These are phyloP conservation scores for Ogataea allantospora DNA, from an alignment of 805 yeast genomes.

Conservation along the genomic window DNA sequence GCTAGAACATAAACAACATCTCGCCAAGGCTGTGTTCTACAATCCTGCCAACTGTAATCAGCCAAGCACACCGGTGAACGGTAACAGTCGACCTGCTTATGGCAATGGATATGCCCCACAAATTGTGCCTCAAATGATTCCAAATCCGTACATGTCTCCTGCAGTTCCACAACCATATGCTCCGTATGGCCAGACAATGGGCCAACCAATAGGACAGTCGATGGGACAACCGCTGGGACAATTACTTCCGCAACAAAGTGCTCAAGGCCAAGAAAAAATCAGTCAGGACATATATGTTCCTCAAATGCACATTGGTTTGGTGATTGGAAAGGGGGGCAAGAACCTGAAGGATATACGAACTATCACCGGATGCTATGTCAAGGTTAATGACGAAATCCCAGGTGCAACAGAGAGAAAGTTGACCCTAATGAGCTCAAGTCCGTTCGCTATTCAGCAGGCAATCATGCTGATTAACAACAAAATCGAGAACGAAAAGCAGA, in stretches of 20 bases:
- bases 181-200: constrained; percentile 13
- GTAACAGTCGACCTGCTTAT: constrained; percentile 6
- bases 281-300: constrained; percentile 76
- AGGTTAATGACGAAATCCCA: constrained; percentile 58
- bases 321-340: constrained; percentile 85
- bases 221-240: constrained; percentile 5
- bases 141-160: constrained; percentile 21
- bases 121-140: constrained; percentile 31
- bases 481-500: constrained; percentile 58
- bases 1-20: constrained; percentile 57
- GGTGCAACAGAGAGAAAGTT: constrained; percentile 61
- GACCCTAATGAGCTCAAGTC: constrained; percentile 62
- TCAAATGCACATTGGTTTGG: constrained; percentile 73
- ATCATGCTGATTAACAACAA: constrained; percentile 68
- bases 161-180: constrained; percentile 10
- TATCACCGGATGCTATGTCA: constrained; percentile 71
- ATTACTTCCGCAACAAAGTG: constrained; percentile 4
- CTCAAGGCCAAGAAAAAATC: constrained; percentile 43
- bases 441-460: constrained; percentile 67
- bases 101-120: constrained; percentile 19
- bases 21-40: constrained; percentile 55
- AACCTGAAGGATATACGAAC: constrained; percentile 76
- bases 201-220: constrained; percentile 10
- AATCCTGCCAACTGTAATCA: constrained; percentile 50
- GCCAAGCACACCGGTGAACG: constrained; percentile 28